Conservation (phyloP, 2,329 filamentous ascomycete species). For the Didymella segeticola region DNA sequence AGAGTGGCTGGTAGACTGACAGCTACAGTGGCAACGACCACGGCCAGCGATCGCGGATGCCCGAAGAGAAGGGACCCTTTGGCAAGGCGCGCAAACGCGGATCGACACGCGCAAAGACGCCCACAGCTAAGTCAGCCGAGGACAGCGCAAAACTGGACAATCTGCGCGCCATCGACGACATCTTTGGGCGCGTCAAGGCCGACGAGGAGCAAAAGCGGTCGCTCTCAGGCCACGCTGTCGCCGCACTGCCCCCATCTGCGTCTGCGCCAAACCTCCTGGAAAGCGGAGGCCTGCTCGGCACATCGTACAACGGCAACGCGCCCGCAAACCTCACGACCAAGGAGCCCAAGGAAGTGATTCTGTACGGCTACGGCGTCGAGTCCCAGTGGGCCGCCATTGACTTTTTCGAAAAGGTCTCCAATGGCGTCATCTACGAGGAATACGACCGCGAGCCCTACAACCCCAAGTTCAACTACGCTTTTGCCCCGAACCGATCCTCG, state of each 20-base stretch:
- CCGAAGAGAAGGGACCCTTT: conserved; percentile 68
- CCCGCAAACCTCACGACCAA: conserved; percentile 52
- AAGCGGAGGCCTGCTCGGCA: conserved; percentile 30
- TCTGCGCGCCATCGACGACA: conserved; percentile 54
- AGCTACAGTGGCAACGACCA: conserved; percentile 43
- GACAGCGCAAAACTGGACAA: conserved; percentile 58
- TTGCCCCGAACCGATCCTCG: conserved; percentile 72
- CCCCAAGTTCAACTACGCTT: conserved; percentile 73
- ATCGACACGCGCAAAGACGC: conserved; percentile 61
- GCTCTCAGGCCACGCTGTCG: conserved; percentile 25
- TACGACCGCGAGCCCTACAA: conserved; percentile 85
- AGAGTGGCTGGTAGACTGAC: not conserved
- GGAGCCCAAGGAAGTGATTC: conserved; percentile 77
- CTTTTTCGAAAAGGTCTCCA: conserved; percentile 83
- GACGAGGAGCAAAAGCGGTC: conserved; percentile 40
- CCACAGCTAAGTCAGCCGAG: conserved; percentile 64
- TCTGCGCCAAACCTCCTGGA: conserved; percentile 44
- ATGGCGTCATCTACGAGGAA: conserved; percentile 86
- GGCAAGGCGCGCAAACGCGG: conserved; percentile 58
- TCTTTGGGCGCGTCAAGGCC: conserved; percentile 50
- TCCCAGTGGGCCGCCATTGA: conserved; percentile 82
- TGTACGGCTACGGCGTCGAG: conserved; percentile 79
- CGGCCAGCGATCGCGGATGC: conserved; percentile 57
- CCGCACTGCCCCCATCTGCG: conserved; percentile 37
- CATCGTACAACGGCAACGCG: conserved; percentile 38